These are phyloP conservation scores for Blastocystis sp. DNA, from an alignment of 352 stramenopile species.

Conservation along the genomic window DNA sequence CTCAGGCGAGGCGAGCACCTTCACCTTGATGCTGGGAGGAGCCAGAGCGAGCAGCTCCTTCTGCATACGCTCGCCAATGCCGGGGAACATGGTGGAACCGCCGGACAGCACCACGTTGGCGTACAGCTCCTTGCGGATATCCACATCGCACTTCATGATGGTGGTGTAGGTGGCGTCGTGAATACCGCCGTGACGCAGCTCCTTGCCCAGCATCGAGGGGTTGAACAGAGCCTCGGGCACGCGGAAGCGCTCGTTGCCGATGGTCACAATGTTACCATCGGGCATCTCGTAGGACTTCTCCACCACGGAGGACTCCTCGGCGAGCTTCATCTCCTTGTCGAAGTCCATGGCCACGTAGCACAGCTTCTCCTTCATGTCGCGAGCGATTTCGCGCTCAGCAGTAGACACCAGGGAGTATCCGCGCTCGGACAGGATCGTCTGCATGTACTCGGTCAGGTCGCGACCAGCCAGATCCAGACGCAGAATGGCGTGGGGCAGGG, in stretches of 20 bases:
- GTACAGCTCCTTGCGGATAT: slow-evolving; percentile 88
- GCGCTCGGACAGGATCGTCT: slow-evolving; percentile 74
- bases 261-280: slow-evolving; percentile 78
- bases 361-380: slow-evolving; percentile 79
- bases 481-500: slow-evolving; percentile 85
- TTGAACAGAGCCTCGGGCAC: slow-evolving; percentile 75
- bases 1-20: slow-evolving; percentile 81
- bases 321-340: slow-evolving; percentile 83
- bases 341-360: slow-evolving; percentile 86
- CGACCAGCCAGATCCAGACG: slow-evolving; percentile 82
- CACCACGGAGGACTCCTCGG: too few relatives aligned
- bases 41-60: slow-evolving; percentile 83
- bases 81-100: slow-evolving; percentile 83
- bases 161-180: slow-evolving; percentile 83
- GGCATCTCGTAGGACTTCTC: too few relatives aligned
- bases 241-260: slow-evolving; percentile 78
- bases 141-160: slow-evolving; percentile 94
- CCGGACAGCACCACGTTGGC: slow-evolving; percentile 86
- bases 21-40: slow-evolving; percentile 86
- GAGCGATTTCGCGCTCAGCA: slow-evolving; percentile 82
- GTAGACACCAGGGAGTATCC: slow-evolving; percentile 84
- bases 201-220: slow-evolving; percentile 80
- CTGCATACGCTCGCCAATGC: slow-evolving; percentile 82
- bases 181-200: slow-evolving; percentile 75
- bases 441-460: slow-evolving; percentile 79